Evolutionary conservation across 495 filamentous ascomycete species (phyloP).

Genomic region (Aspergillus nidulans): DNA sequence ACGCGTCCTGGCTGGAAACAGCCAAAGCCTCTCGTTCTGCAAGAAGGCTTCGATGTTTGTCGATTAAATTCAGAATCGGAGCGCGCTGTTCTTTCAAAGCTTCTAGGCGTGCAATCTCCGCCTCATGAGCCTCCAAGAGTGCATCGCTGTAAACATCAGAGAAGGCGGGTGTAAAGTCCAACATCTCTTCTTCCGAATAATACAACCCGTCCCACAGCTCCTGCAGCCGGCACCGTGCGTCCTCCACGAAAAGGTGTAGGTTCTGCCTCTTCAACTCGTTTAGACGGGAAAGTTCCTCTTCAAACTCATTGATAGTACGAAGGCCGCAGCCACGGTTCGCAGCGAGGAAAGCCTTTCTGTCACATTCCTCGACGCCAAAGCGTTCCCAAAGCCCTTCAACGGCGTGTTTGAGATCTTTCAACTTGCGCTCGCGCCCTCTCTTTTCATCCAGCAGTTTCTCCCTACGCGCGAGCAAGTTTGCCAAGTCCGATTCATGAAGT

Average conservation of each 20-base stretch:
- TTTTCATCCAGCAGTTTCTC: constrained; percentile 94
- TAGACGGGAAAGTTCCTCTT: constrained; percentile 78
- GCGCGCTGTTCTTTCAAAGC: constrained; percentile 80
- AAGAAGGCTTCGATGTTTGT: constrained; percentile 77
- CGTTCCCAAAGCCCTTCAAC: constrained; percentile 87
- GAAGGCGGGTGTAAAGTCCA: constrained; percentile 93
- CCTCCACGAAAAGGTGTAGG: constrained; percentile 90
- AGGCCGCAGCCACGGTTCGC: constrained; percentile 74
- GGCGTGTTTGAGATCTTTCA: constrained; percentile 67
- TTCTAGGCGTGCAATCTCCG: constrained; percentile 79
- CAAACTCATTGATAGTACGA: constrained; percentile 86
- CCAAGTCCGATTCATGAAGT: constrained; percentile 79
- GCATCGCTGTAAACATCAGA: constrained; percentile 80
- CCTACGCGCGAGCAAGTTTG: constrained; percentile 62
- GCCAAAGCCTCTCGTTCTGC: constrained; percentile 82
- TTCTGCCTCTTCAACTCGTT: constrained; percentile 94
- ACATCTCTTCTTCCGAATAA: constrained; percentile 96
- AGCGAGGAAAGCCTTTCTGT: constrained; percentile 75
- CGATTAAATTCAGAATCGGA: constrained; percentile 75
- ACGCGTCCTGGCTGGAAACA: constrained; percentile 89
- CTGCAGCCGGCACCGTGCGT: constrained; percentile 82
- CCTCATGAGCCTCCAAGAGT: constrained; percentile 82
- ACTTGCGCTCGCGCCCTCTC: constrained; percentile 71
- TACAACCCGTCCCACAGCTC: constrained; percentile 93
- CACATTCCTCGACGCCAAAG: constrained; percentile 73